Evolutionary conservation across 2,329 filamentous ascomycete genomes (phyloP), one percentile per base, ranked within the genome.

Genomic region (Diplodia intermedia): DNA sequence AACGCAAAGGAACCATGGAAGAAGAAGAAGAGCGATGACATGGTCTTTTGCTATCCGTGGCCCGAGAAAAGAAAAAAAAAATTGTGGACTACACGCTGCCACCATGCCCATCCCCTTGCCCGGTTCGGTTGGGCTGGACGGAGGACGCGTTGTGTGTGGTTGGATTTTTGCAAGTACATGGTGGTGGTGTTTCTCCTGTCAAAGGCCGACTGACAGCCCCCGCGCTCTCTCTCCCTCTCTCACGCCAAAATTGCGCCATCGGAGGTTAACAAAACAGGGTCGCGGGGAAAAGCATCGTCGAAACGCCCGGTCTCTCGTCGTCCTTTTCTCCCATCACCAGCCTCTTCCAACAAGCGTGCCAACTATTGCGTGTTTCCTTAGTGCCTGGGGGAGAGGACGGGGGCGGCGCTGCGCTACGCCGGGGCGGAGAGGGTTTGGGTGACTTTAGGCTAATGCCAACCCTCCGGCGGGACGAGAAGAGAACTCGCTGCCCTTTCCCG

Each of bases 391-490:
- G 31, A 9, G 31, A 5, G 31, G 3, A 9, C 31, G 31, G 31
- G 6, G 31, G 31, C 31, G 31, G 31, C 31, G 14, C 23, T 23
- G 23, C 23, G 23, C 23, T n/a, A n/a, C n/a, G n/a, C 23, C 23
- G 15, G 26, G n/a, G 60, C 60, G 40, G 57, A 50, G 33, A 36
- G 33, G 33, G 11, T 3, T 9, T 3, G 33, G 33, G 9, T 29
- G 29, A 31, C 7, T 63, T 52, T 63, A 63, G 60, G 29, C 60
- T 63, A 38, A 63, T 11, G 38, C 23, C 29, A 20, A 20, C 12
- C 1, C 15, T 26, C 60, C 47, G 60, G 60, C 60, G 60, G 60
- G 47, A 63, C 60, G 50, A 62, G 60, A 63, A 4, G 3, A 18
- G 8, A 8, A 26, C 38, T 63, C n/a, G 60, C 14, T 63, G 60